Percentiles rank a stretch among this genome's conserved stretches.
Evolutionary conservation across 2,329 filamentous ascomycete species (phyloP).

Genomic region (Botrytis fabae): DNA sequence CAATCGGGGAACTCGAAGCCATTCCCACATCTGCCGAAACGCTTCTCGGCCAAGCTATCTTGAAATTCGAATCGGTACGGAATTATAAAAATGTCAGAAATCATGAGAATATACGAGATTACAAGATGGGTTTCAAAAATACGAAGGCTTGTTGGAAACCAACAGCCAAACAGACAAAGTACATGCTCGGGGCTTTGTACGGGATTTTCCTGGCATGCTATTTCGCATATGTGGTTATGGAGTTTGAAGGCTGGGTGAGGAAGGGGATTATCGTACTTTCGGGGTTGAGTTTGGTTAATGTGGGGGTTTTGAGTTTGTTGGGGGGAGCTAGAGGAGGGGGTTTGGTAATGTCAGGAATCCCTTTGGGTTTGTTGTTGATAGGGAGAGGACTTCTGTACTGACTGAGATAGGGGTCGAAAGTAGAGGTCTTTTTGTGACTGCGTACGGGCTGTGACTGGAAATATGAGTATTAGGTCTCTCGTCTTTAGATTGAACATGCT

Average conservation of each 20-base stretch:
- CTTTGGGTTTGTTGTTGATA: background rate
- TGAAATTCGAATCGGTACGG: background rate
- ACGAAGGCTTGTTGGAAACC: background rate
- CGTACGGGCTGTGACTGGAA: background rate
- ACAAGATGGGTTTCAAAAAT: rapidly evolving
- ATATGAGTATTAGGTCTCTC: background rate
- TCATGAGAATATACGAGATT: background rate
- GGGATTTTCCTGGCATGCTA: background rate
- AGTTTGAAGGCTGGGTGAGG: background rate
- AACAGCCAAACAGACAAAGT: background rate
- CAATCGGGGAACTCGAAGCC: background rate
- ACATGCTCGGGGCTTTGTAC: background rate
- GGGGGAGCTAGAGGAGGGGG: background rate
- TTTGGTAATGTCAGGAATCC: background rate
- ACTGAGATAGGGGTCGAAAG: background rate
- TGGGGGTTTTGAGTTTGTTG: background rate
- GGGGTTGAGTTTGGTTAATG: background rate
- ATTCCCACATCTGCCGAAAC: background rate
- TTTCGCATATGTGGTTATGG: background rate
- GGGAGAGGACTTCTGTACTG: background rate
- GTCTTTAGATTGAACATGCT: background rate
- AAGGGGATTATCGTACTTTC: background rate
- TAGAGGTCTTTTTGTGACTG: background rate
- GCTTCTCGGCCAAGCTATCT: background rate
- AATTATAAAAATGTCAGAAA: background rate